Conservation (phyloP, 2,329 filamentous ascomycete species). For the Hymenoscyphus albidus region DNA sequence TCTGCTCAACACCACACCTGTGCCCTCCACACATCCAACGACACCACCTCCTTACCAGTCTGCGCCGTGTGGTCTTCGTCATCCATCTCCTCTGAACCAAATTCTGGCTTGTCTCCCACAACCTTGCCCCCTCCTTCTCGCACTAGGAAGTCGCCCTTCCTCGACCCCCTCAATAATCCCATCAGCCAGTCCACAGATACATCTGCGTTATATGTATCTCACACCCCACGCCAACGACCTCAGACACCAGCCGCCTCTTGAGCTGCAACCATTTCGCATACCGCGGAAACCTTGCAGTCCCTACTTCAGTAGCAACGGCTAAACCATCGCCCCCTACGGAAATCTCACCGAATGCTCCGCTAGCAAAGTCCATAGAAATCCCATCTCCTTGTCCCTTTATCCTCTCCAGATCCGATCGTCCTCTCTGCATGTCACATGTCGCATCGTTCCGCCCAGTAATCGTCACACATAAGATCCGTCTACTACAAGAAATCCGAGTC, state of each 20-base stretch:
- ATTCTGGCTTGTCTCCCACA: conserved; percentile 1
- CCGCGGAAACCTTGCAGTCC: conserved; percentile 89
- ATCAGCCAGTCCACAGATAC: conserved; percentile 34
- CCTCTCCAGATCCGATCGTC: conserved; percentile 33
- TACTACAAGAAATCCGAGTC: conserved; percentile 18
- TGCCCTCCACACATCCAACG: neutral
- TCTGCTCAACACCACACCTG: neutral
- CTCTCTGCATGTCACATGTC: conserved; percentile 41
- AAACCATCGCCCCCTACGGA: conserved; percentile 41
- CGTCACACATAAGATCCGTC: conserved; percentile 21
- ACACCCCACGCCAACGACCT: conserved; percentile 71
- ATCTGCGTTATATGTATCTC: conserved; percentile 40
- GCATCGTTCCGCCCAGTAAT: conserved; percentile 31
- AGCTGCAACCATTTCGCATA: conserved; percentile 97
- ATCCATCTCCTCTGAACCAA: neutral
- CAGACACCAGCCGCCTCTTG: conserved; percentile 88
- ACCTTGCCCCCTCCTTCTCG: neutral
- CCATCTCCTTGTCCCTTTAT: conserved; percentile 45
- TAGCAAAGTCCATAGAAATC: conserved; percentile 41
- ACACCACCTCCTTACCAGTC: neutral
- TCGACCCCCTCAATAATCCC: conserved; percentile 28
- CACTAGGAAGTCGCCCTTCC: conserved; percentile 18
- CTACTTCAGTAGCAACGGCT: conserved; percentile 89
- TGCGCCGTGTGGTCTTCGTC: neutral
- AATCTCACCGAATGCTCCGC: conserved; percentile 32